A percentile compares a stretch with the other conserved stretches of the same genome.
Conservation (phyloP, 1,284 basidiomycete genomes). For the Mycena sp. region DNA sequence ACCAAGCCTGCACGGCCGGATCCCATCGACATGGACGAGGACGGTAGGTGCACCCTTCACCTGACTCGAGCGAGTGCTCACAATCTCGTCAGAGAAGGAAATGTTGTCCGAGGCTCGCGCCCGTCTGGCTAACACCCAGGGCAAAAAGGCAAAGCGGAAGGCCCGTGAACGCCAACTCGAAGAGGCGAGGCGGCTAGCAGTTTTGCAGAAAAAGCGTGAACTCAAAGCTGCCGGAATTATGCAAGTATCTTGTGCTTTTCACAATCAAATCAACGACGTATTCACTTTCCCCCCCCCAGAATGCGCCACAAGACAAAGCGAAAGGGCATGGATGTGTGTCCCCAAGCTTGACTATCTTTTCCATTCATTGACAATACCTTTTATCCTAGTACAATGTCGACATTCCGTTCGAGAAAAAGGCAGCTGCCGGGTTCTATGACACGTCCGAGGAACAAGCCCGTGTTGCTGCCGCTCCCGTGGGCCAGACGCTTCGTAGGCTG, state of each 20-base stretch:
- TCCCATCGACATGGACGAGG: conserved; percentile 99
- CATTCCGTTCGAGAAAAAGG: conserved; percentile 98
- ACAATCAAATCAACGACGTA: background rate
- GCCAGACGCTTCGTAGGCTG: conserved; percentile 87
- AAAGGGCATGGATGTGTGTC: conserved; percentile 94
- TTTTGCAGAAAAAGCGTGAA: conserved; percentile 98
- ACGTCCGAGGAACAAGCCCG: conserved; percentile 95
- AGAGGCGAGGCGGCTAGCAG: conserved; percentile 93
- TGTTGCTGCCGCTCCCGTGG: conserved; percentile 87
- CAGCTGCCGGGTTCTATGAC: conserved; percentile 97
- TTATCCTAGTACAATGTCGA: conserved; percentile 96
- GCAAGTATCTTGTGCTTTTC: conserved; percentile 55
- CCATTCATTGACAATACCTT: background rate
- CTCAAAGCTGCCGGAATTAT: conserved; percentile 98
- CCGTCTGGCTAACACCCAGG: conserved; percentile 98
- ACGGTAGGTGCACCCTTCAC: conserved; percentile 51
- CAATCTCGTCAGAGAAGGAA: conserved; percentile 76
- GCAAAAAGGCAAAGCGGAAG: conserved; percentile 99
- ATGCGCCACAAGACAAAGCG: conserved; percentile 93
- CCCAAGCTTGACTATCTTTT: conserved; percentile 1
- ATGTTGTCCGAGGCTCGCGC: conserved; percentile 99
- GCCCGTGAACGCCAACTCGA: conserved; percentile 96
- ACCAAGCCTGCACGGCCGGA: conserved; percentile 98
- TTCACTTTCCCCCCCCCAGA: conserved; percentile 45
- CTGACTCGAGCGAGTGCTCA: too few relatives aligned